phyloP scores from a whole-genome alignment of 345 rosid species.

The Eucalyptus dawsonii region DNA sequence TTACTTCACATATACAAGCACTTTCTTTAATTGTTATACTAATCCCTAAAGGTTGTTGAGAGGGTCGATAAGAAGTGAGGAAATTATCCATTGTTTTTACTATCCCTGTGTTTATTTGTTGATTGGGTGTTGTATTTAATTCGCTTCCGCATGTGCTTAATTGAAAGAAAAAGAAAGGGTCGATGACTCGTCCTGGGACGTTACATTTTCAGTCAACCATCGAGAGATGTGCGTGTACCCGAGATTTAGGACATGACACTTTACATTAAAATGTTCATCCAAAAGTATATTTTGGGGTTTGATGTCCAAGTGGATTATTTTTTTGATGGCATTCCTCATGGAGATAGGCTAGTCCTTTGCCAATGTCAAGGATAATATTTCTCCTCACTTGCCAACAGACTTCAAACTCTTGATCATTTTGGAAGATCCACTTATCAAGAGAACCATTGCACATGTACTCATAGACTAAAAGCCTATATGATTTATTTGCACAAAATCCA shows the following conservation, averaged over 20 bases:
- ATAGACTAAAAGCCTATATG: too few species aligned
- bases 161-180: too few species aligned
- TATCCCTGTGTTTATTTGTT: too few species aligned
- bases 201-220: too few species aligned
- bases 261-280: neutral
- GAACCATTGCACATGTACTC: neutral
- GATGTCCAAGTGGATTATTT: neutral
- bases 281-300: neutral
- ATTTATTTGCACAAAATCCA: too few species aligned
- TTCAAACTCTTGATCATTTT: neutral
- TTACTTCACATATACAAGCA: neutral
- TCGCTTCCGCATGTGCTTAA: too few species aligned
- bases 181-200: too few species aligned
- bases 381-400: neutral
- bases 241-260: neutral
- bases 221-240: fast-evolving
- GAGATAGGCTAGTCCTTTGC: neutral
- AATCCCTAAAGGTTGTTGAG: neutral
- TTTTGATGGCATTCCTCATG: neutral
- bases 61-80: too few species aligned
- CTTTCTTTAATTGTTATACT: neutral
- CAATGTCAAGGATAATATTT: neutral
- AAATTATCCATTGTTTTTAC: too few species aligned
- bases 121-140: too few species aligned
- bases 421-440: neutral